A percentile compares a stretch with the other conserved stretches of the same genome.
Evolutionary conservation across 305 asterid genomes (phyloP).

Genomic region (Stenogyne calaminthoides): DNA sequence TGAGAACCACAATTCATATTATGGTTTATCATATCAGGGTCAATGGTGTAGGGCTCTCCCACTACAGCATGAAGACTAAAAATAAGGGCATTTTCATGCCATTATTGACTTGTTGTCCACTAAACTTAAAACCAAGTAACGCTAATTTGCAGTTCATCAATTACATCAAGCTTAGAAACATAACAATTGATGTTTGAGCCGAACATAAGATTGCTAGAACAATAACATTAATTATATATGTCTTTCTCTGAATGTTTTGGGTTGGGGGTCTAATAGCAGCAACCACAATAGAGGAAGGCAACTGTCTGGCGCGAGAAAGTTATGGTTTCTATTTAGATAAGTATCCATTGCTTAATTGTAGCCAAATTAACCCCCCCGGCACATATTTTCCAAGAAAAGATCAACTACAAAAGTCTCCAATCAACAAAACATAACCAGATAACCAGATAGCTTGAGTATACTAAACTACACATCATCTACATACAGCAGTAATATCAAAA

Average conservation of each 20-base stretch:
- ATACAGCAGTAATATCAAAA: not conserved
- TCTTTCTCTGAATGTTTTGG: not conserved
- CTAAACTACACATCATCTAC: not conserved
- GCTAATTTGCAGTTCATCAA: not conserved
- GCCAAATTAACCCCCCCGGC: constrained; percentile 5
- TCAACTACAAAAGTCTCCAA: not conserved
- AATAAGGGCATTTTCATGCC: not conserved
- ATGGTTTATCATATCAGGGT: not conserved
- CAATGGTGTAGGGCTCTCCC: not conserved
- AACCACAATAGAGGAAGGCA: not conserved
- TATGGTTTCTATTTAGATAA: not conserved
- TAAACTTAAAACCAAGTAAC: not conserved
- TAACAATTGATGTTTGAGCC: not conserved
- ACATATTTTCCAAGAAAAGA: not conserved
- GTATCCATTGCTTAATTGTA: not conserved
- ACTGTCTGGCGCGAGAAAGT: not conserved
- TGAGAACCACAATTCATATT: not conserved
- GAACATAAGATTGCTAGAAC: not conserved
- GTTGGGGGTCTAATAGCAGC: not conserved
- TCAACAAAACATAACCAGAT: not conserved
- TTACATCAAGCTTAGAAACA: not conserved
- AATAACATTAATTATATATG: not conserved
- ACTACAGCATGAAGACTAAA: not conserved
- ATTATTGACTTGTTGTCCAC: not conserved
- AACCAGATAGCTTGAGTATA: not conserved